Conservation (phyloP, 169 alveolate species). For the Plasmodium vivax region DNA sequence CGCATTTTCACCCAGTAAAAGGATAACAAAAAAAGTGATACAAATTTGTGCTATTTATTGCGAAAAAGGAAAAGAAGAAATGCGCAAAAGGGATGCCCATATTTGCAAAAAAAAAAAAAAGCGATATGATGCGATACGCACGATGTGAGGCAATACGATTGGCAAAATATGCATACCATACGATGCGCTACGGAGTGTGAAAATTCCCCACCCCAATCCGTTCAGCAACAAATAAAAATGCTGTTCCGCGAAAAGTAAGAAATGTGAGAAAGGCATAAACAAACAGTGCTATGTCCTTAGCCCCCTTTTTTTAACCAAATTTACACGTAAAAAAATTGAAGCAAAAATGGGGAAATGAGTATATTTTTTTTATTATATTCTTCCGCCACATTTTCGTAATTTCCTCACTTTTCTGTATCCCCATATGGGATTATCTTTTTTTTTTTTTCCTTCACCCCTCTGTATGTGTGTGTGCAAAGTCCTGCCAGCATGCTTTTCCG, state of each 20-base stretch:
- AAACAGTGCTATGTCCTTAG: background rate
- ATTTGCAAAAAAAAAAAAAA: background rate
- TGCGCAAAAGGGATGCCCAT: background rate
- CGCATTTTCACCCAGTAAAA: background rate
- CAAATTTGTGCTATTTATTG: background rate
- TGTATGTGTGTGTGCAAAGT: slow-evolving; percentile 5
- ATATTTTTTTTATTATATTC: background rate
- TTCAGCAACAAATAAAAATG: background rate
- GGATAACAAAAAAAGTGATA: background rate
- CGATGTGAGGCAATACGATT: background rate
- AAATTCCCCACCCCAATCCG: background rate
- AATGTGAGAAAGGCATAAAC: background rate
- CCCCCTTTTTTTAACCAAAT: background rate
- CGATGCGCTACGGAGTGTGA: background rate
- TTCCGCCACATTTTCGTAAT: background rate
- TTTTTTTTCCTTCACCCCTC: background rate
- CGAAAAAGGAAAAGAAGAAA: slow-evolving; percentile 3
- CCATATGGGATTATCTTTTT: background rate
- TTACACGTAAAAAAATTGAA: background rate
- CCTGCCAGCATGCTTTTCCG: background rate
- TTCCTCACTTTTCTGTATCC: background rate
- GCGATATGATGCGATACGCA: background rate
- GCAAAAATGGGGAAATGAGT: background rate
- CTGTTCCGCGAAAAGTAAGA: background rate
- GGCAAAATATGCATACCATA: background rate